A percentile compares a stretch with the other conserved stretches of the same genome.
Conservation (phyloP, 2,329 filamentous ascomycete species). For the Myriosclerotinia duriaeana region DNA sequence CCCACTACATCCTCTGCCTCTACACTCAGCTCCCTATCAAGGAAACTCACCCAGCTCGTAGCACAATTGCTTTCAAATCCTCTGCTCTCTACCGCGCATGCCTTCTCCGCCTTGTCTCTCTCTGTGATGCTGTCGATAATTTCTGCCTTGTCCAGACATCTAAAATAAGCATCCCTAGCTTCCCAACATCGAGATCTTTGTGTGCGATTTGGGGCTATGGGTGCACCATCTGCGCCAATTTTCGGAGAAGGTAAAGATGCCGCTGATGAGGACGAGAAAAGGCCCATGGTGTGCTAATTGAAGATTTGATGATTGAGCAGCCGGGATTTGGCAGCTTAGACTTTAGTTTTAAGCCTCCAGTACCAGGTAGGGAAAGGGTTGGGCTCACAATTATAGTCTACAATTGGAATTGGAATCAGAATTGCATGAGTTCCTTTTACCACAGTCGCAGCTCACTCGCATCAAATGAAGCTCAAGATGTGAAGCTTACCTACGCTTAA, state of each 20-base stretch:
- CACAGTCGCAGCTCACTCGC: not conserved
- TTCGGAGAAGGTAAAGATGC: conserved; percentile 45
- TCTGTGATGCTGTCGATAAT: conserved; percentile 73
- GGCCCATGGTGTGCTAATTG: conserved; percentile 48
- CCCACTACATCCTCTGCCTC: not conserved
- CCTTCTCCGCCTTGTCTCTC: conserved; percentile 53
- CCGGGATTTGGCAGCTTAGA: not conserved
- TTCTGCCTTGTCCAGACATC: conserved; percentile 76
- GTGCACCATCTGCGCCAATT: conserved; percentile 57
- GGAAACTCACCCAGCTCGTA: conserved; percentile 74
- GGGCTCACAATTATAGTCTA: not conserved
- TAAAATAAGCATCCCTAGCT: conserved; percentile 82
- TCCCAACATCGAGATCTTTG: conserved; percentile 87
- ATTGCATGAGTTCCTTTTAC: too few relatives aligned
- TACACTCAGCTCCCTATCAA: not conserved
- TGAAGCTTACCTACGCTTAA: conserved; percentile 1
- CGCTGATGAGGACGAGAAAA: conserved; percentile 43
- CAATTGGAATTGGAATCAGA: not conserved
- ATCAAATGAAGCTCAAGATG: not conserved
- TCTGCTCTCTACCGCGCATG: conserved; percentile 59
- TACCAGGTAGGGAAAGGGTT: not conserved
- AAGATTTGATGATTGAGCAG: not conserved
- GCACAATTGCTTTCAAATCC: conserved; percentile 85
- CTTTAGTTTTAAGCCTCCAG: not conserved
- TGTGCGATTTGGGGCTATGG: conserved; percentile 78